Percentiles rank a stretch among this genome's conserved stretches.
Conservation (phyloP, 2,329 filamentous ascomycete genomes). For the Albophoma yamanashiensis region DNA sequence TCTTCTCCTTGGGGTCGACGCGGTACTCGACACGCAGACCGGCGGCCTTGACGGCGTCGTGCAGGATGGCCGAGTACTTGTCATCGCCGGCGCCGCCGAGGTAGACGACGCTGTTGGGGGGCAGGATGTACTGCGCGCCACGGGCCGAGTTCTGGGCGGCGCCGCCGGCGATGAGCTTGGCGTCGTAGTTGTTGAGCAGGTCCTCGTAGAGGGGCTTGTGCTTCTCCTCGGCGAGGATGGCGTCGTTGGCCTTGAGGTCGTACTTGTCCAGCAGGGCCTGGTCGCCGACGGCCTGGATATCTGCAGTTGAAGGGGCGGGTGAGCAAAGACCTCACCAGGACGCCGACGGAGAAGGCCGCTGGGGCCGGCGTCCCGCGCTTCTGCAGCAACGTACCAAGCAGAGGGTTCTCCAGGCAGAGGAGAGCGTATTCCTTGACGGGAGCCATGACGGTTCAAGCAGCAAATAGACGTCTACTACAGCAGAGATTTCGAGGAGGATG, state of each 20-base stretch:
- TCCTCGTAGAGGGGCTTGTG: conserved; percentile 89
- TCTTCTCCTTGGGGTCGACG: conserved; percentile 72
- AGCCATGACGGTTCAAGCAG: conserved; percentile 46
- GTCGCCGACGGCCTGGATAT: conserved; percentile 84
- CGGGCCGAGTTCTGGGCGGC: conserved; percentile 96
- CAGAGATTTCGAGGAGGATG: not conserved
- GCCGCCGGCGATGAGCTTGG: conserved; percentile 90
- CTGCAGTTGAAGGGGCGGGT: conserved; percentile 29
- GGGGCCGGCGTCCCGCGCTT: not conserved
- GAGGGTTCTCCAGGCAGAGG: conserved; percentile 91
- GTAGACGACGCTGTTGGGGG: conserved; percentile 81
- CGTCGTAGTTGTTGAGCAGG: conserved; percentile 81
- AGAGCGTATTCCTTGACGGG: conserved; percentile 72
- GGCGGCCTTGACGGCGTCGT: conserved; percentile 74
- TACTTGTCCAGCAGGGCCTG: conserved; percentile 86
- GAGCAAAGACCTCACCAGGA: not conserved
- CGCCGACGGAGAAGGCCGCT: not conserved
- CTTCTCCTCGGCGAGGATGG: conserved; percentile 89
- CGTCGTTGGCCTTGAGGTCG: conserved; percentile 87
- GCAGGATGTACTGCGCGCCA: conserved; percentile 92
- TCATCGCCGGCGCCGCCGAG: conserved; percentile 90
- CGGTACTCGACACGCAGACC: conserved; percentile 93
- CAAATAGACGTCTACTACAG: not conserved
- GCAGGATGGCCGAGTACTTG: conserved; percentile 85
- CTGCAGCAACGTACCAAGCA: conserved; percentile 57